Base-by-base conservation (phyloP, 2,329 filamentous ascomycete species). In the Aspergillus tubingensis region DNA sequence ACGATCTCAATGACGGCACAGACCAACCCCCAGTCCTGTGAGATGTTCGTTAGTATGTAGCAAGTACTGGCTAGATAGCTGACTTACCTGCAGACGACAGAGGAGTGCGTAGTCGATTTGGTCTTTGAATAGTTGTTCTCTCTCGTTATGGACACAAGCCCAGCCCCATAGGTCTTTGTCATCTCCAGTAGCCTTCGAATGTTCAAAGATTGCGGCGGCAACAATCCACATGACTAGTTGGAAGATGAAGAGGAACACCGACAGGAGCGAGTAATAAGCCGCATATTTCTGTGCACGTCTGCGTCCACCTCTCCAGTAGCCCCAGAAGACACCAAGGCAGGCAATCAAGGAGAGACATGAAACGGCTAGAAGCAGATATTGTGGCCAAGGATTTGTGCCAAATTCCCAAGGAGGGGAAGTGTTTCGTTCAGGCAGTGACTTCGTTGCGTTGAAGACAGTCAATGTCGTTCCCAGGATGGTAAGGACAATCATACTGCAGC, bases 1-100 rank as follows among this genome's bases (percentile, higher is more conserved):
- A 97, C 91, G 67, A 99, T 85, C 79, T 99, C 95, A 76, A 99
- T 98, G 74, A 99, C 90, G 79, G 93, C 93, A 85, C 95, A 99
- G 75, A 99, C 90, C 65, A 99, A 84, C 43, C 90, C 86, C 95
- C 95, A 99, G 80, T 96, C 95, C 86, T 97, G 80, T 17, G 54
- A 19, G 4, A 10, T 41, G 51, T 70, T 19, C 19, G 62, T 79
- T 72, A 77, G 70, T 49, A 39, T 30, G 36, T n/a, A 30, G 32
- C n/a, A 17, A 11, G 11, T n/a, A 32, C n/a, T n/a, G 44, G 3
- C 8, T 17, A 25, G n/a, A 59, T 61, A 54, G 41, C 61, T 38
- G 44, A 19, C 84, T 77, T 80, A 90, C 88, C 82, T 91, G 88
- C 71, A 99, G 86, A 70, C 94, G 90, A 82, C 95, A 99, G 67